These are phyloP conservation scores for Mimosa bimucronata DNA, from an alignment of 306 rosid species.

Conservation along the genomic window DNA sequence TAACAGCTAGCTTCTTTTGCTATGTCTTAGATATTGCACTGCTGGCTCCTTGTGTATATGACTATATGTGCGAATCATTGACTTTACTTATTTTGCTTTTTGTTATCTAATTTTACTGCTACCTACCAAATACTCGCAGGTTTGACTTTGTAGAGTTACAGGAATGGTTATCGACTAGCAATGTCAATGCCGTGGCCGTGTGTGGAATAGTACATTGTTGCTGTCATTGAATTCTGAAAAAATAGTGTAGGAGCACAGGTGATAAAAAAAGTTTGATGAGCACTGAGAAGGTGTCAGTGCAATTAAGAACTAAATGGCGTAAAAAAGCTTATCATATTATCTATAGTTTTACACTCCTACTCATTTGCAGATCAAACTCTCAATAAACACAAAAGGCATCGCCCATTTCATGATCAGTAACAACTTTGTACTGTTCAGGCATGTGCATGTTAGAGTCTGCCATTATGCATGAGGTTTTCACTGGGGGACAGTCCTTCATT, in stretches of 20 bases:
- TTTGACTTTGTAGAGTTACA: constrained; percentile 14
- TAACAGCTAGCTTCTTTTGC: constrained; percentile 50
- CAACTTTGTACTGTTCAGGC: background rate
- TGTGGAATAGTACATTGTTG: background rate
- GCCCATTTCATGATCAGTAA: background rate
- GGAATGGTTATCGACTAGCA: background rate
- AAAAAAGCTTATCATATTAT: background rate
- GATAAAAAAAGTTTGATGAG: background rate
- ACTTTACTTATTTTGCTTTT: background rate
- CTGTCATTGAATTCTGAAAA: constrained; percentile 11
- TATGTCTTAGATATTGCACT: constrained; percentile 36
- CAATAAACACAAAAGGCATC: background rate
- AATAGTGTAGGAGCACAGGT: background rate
- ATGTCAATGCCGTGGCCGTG: constrained; percentile 23
- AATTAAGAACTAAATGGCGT: background rate
- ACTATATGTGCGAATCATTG: constrained; percentile 15
- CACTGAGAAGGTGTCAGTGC: background rate
- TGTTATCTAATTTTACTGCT: constrained; percentile 14
- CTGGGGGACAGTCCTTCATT: background rate
- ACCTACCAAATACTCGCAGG: background rate
- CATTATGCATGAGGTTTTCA: background rate
- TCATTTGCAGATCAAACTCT: background rate
- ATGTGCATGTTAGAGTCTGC: constrained; percentile 1
- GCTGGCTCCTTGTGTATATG: constrained; percentile 1
- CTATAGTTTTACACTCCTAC: background rate